phyloP scores from a whole-genome alignment of 2,329 filamentous ascomycete species.

The Parafenestella ontariensis region DNA sequence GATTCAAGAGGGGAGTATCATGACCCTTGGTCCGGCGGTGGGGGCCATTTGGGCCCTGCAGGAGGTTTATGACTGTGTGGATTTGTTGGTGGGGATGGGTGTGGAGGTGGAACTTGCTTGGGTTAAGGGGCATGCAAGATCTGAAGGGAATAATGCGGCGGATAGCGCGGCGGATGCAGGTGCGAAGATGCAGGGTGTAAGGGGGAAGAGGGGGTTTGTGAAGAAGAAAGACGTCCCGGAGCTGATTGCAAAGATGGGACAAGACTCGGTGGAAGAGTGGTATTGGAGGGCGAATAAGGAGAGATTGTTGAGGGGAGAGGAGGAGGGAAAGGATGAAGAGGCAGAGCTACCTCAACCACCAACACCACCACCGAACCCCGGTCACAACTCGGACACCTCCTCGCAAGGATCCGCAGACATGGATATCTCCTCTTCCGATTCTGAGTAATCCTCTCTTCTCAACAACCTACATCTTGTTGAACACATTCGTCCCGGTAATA shows the following conservation, averaged over 20 bases:
- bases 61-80: no score
- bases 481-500: conserved; percentile 29
- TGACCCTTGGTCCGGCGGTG: no score
- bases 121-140: no score
- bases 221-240: background rate
- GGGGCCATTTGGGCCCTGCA: no score
- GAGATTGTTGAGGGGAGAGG: background rate
- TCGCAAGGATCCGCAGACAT: background rate
- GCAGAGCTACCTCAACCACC: background rate
- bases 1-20: no score
- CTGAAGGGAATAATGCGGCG: no score
- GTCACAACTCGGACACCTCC: background rate
- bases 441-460: background rate
- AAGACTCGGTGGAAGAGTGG: conserved; percentile 1
- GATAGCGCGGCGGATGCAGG: background rate
- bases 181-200: background rate
- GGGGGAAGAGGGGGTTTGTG: background rate
- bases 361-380: background rate
- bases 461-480: conserved; percentile 39
- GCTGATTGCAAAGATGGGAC: background rate
- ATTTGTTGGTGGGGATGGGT: no score
- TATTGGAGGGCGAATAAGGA: conserved; percentile 5
- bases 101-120: no score
- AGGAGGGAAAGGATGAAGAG: background rate
- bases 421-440: background rate